phyloP scores from a whole-genome alignment of 805 yeast genomes.

The Torulaspora delbrueckii region DNA sequence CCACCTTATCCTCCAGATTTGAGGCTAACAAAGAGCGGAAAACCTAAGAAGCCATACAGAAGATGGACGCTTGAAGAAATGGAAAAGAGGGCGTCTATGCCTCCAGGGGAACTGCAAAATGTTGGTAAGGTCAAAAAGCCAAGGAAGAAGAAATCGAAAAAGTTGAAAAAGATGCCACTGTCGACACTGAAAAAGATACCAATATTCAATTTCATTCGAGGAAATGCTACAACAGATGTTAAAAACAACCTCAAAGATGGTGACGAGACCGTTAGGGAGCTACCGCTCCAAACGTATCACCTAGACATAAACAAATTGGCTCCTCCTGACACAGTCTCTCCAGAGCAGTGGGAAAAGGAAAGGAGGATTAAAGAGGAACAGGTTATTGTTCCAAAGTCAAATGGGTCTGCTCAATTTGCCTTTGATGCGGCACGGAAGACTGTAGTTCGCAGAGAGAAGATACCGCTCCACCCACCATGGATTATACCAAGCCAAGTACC shows the following conservation, averaged over 20 bases:
- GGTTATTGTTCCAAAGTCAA: neutral
- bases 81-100: slow-evolving; percentile 23
- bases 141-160: slow-evolving; percentile 19
- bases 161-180: slow-evolving; percentile 24
- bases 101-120: slow-evolving; percentile 14
- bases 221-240: slow-evolving; percentile 3
- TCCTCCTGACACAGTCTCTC: slow-evolving; percentile 8
- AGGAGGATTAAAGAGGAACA: slow-evolving; percentile 5
- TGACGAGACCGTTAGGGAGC: slow-evolving; percentile 18
- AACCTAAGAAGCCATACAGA: slow-evolving; percentile 34
- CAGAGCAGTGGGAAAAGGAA: slow-evolving; percentile 6
- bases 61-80: slow-evolving; percentile 34
- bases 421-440: slow-evolving; percentile 24
- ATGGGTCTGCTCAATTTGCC: neutral
- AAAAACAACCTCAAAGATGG: slow-evolving; percentile 19
- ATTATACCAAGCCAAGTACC: slow-evolving; percentile 31
- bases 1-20: slow-evolving; percentile 34
- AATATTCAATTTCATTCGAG: slow-evolving; percentile 22
- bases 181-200: slow-evolving; percentile 28
- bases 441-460: slow-evolving; percentile 29
- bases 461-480: slow-evolving; percentile 36
- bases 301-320: slow-evolving; percentile 10
- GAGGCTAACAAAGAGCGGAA: slow-evolving; percentile 31
- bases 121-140: slow-evolving; percentile 20
- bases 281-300: slow-evolving; percentile 8